A percentile compares a stretch with the other conserved stretches of the same genome.
phyloP scores from a whole-genome alignment of 176 grass and related monocot genomes.

The Oryza glumipatula region DNA sequence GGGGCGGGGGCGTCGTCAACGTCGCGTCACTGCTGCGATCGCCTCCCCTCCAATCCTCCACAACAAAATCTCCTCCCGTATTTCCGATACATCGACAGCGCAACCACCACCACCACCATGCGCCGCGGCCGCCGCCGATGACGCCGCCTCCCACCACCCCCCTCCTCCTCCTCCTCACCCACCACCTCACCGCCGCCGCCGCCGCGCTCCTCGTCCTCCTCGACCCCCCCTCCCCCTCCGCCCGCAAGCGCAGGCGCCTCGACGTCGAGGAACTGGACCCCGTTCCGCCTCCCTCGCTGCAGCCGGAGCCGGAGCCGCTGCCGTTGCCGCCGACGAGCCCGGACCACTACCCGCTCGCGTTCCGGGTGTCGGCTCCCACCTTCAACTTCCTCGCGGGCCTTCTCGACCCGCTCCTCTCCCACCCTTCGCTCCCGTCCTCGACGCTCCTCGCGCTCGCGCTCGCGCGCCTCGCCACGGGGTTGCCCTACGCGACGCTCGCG shows the following conservation, averaged over 20 bases:
- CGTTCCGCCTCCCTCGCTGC: background rate
- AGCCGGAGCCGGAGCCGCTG: background rate
- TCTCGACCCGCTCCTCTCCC: conserved; percentile 75
- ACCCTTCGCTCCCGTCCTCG: conserved; percentile 43
- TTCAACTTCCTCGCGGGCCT: conserved; percentile 82
- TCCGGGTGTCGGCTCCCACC: conserved; percentile 70
- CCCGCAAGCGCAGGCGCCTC: conserved; percentile 46
- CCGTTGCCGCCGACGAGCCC: conserved; percentile 40
- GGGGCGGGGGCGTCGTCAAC: background rate
- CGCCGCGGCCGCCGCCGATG: conserved; percentile 29
- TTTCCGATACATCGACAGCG: conserved; percentile 39
- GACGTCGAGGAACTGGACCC: background rate
- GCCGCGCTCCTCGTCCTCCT: conserved; percentile 44
- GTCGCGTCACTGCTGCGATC: conserved; percentile 37
- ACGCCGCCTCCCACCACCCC: conserved; percentile 8
- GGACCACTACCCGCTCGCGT: conserved; percentile 67
- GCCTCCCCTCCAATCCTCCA: conserved; percentile 19
- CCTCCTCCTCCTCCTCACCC: conserved; percentile 17
- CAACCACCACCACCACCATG: conserved; percentile 55
- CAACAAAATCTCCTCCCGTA: conserved; percentile 43
- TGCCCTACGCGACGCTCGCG: conserved; percentile 57
- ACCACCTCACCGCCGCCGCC: conserved; percentile 34
- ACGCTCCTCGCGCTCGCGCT: conserved; percentile 69
- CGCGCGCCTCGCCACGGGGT: conserved; percentile 63
- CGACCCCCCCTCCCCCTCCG: background rate